Evolutionary conservation across 2,329 filamentous ascomycete genomes (phyloP).

Genomic region (Penicillium verrucosum): DNA sequence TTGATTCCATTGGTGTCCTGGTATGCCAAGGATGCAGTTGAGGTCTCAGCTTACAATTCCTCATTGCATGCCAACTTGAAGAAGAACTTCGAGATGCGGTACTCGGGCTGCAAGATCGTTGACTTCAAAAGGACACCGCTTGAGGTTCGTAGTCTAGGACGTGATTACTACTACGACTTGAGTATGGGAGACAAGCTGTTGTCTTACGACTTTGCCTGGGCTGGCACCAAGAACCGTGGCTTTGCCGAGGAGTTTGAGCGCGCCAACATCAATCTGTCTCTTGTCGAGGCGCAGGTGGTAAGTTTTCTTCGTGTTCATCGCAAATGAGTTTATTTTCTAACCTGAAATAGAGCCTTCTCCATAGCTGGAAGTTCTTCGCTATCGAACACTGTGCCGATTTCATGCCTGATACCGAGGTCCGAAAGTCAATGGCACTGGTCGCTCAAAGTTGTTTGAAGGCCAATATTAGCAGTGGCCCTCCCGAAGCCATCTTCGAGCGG

Average conservation of each 20-base stretch:
- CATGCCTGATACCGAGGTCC: constrained; percentile 54
- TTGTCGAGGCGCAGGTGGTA: constrained; percentile 88
- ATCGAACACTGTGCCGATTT: constrained; percentile 73
- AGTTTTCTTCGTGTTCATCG: constrained; percentile 31
- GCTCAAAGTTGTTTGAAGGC: constrained; percentile 73
- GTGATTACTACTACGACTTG: constrained; percentile 80
- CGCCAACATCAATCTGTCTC: constrained; percentile 85
- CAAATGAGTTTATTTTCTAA: constrained; percentile 26
- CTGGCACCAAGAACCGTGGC: constrained; percentile 62
- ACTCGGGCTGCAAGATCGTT: constrained; percentile 67
- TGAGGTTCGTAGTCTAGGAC: constrained; percentile 63
- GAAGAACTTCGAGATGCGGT: constrained; percentile 77
- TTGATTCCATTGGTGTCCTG: constrained; percentile 75
- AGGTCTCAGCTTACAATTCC: constrained; percentile 77
- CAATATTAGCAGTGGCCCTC: constrained; percentile 68
- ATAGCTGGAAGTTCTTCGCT: constrained; percentile 84
- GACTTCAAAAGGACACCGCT: constrained; percentile 76
- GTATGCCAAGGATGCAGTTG: constrained; percentile 72
- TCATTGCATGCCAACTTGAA: constrained; percentile 83
- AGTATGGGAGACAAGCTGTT: constrained; percentile 73
- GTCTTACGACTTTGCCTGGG: constrained; percentile 74
- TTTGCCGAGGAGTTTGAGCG: constrained; percentile 78
- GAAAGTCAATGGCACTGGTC: constrained; percentile 69
- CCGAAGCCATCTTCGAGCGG: constrained; percentile 77
- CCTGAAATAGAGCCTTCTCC: constrained; percentile 64